Base-by-base conservation (phyloP, 2,329 filamentous ascomycete genomes). In the Catunica adiposa region DNA sequence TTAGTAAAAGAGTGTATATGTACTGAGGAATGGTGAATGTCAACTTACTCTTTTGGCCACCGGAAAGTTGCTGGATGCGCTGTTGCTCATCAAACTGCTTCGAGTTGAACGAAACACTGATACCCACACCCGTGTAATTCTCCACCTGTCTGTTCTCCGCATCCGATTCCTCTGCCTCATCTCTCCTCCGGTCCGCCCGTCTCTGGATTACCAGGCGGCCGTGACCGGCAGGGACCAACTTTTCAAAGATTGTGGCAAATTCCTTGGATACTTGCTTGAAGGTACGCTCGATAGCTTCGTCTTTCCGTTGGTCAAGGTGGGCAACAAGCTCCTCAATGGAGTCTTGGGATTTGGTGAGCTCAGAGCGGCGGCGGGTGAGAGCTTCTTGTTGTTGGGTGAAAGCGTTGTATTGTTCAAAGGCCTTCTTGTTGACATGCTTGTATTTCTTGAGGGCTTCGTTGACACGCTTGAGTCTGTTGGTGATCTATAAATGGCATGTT, bases 351-450 rank as follows among this genome's bases (percentile, higher is more conserved):
- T 81, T 82, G 63, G 95, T 88, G 9, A 98, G 80, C 66, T 97
- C 92, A 62, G 83, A 79, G 52, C 90, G 81, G 62, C 92, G 84
- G 64, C 86, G 84, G 52, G 86, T 85, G 17, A 98, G 75, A 22
- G 84, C 84, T 60, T 95, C 89, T 57, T 94, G 84, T 69, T 96
- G 88, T 53, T 83, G 85, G 6, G 90, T 96, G 67, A 97, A 98
- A 70, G 83, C 94, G 71, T 90, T 94, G 73, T 97, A 98, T 68
- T 98, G 92, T 69, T 98, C 94, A 66, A 97, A 95, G 0, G 92
- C 92, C 71, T 98, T 97, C 72, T 97, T 98, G 78, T 98, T 98
- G 71, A 98, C 89, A 64, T 96, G 88, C 56, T 89, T 88, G 71
- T 92, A 97, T 67, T 96, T 95, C 71, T 97, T 97, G 55, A 97